Evolutionary conservation across 2,329 filamentous ascomycete genomes (phyloP).

Genomic region (Endoconidiophora polonica): DNA sequence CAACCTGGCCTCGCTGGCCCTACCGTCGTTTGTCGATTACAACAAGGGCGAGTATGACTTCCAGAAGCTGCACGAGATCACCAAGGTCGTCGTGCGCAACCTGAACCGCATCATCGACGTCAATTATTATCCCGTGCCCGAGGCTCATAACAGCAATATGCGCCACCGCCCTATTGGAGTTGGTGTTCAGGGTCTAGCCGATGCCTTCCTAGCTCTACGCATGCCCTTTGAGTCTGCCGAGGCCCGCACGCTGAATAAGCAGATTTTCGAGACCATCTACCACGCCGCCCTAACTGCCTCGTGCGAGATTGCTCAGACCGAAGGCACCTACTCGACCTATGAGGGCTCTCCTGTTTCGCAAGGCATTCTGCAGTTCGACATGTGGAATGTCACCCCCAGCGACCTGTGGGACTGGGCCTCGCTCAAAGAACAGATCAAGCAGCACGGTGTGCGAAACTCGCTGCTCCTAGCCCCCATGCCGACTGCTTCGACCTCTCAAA

Average conservation of each 20-base stretch:
- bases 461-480: constrained; percentile 94
- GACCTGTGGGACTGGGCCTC: constrained; percentile 93
- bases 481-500: constrained; percentile 92
- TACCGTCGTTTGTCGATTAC: constrained; percentile 83
- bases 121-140: constrained; percentile 94
- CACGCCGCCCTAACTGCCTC: constrained; percentile 86
- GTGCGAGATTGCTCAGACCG: constrained; percentile 63
- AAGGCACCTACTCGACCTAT: constrained; percentile 79
- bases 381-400: constrained; percentile 90
- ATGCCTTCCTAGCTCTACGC: constrained; percentile 92
- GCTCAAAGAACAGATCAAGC: constrained; percentile 78
- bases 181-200: constrained; percentile 92
- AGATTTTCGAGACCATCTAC: constrained; percentile 99
- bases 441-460: constrained; percentile 90
- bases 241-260: constrained; percentile 83
- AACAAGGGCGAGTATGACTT: constrained; percentile 79
- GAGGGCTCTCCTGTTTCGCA: constrained; percentile 86
- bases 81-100: constrained; percentile 81
- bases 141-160: constrained; percentile 92
- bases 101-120: constrained; percentile 90
- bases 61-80: constrained; percentile 88
- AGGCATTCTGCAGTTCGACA: constrained; percentile 93
- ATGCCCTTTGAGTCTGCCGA: constrained; percentile 94
- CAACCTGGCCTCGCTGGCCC: constrained; percentile 86
- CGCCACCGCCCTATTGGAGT: constrained; percentile 90